Conservation (phyloP, 2,329 filamentous ascomycete genomes). For the Clonostachys solani region DNA sequence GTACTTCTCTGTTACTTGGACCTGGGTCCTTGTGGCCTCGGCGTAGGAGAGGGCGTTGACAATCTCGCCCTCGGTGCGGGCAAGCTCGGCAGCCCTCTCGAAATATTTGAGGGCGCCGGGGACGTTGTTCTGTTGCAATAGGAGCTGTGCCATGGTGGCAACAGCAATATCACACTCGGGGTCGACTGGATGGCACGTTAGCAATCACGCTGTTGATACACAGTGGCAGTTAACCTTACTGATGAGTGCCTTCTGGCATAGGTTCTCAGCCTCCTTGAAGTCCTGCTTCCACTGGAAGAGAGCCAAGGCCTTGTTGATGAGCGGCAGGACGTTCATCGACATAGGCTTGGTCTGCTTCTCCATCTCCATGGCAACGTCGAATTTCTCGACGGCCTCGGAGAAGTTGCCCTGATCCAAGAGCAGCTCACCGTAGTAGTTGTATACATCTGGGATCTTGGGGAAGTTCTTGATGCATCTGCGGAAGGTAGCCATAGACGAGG, state of each 20-base stretch:
- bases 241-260: constrained; percentile 96
- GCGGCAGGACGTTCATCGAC: constrained; percentile 93
- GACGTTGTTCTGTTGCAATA: constrained; percentile 97
- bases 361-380: constrained; percentile 97
- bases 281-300: constrained; percentile 99
- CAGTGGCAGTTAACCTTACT: constrained; percentile 55
- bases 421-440: constrained; percentile 99
- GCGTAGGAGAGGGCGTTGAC: constrained; percentile 96
- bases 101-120: constrained; percentile 95
- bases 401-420: constrained; percentile 96
- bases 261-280: constrained; percentile 88
- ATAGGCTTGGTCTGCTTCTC: constrained; percentile 92
- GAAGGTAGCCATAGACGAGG: constrained; percentile 98
- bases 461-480: constrained; percentile 98
- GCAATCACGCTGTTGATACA: constrained; percentile 10
- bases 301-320: constrained; percentile 97
- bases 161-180: constrained; percentile 98
- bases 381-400: constrained; percentile 93
- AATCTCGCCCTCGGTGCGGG: constrained; percentile 90
- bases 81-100: constrained; percentile 90
- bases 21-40: constrained; percentile 91
- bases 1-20: constrained; percentile 87
- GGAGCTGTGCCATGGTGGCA: constrained; percentile 95
- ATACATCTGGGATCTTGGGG: constrained; percentile 91
- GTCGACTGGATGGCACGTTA: constrained; percentile 64